Percentiles rank a stretch among this genome's conserved stretches.
These are phyloP conservation scores for Venturia oleaginea DNA, from an alignment of 2,329 filamentous ascomycete species.

Conservation along the genomic window DNA sequence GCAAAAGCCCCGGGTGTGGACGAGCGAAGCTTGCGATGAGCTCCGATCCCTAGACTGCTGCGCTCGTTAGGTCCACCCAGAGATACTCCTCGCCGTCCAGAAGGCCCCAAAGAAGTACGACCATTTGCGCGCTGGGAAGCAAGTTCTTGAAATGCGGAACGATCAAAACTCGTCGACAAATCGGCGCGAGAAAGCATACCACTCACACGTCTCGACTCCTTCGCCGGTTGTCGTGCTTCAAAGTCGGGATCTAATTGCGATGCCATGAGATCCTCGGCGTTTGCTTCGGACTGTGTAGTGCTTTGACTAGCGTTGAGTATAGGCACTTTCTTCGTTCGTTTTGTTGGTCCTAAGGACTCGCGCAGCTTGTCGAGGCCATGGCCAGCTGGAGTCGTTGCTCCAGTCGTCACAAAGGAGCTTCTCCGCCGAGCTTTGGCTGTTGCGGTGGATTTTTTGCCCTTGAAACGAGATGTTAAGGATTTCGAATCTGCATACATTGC, in stretches of 20 bases:
- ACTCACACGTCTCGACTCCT: slow-evolving; percentile 71
- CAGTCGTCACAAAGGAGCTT: slow-evolving; percentile 62
- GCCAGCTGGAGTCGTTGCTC: slow-evolving; percentile 62
- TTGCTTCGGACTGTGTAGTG: slow-evolving; percentile 3
- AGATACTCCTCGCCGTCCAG: slow-evolving; percentile 59
- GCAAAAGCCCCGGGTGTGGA: slow-evolving; percentile 45
- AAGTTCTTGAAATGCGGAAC: slow-evolving; percentile 68
- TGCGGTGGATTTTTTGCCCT: slow-evolving; percentile 24
- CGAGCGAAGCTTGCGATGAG: slow-evolving; percentile 39
- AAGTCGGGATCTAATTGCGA: slow-evolving; percentile 42
- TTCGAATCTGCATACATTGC: slow-evolving; percentile 67
- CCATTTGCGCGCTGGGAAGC: slow-evolving; percentile 32
- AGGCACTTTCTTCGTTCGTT: slow-evolving; percentile 20
- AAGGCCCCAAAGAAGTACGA: slow-evolving; percentile 28
- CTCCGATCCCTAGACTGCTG: slow-evolving; percentile 45
- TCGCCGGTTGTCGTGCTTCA: slow-evolving; percentile 43
- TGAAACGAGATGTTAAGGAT: slow-evolving; percentile 30
- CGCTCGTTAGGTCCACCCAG: slow-evolving; percentile 59
- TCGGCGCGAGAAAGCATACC: slow-evolving; percentile 83
- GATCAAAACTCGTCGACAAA: slow-evolving; percentile 74
- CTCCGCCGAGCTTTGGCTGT: slow-evolving; percentile 48
- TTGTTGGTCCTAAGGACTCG: slow-evolving; percentile 61
- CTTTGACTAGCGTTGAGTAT: slow-evolving; percentile 8
- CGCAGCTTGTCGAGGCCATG: slow-evolving; percentile 54
- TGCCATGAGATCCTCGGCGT: slow-evolving; percentile 35